Evolutionary conservation across 495 filamentous ascomycete genomes (phyloP).

Genomic region (Hapsidospora chrysogenum): DNA sequence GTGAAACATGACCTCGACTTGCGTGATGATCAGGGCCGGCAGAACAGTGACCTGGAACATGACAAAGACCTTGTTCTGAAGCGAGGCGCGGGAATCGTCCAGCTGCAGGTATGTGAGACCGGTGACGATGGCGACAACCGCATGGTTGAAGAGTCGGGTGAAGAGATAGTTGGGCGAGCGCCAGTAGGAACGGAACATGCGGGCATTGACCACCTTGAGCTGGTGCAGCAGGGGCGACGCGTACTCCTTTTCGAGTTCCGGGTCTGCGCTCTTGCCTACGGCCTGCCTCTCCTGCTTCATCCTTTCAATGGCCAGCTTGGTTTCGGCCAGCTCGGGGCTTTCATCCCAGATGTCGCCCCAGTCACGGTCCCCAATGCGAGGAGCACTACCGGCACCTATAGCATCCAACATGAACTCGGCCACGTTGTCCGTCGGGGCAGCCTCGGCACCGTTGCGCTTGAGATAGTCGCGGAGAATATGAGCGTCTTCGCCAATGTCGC

Average conservation of each 20-base stretch:
- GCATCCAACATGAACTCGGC: conserved; percentile 84
- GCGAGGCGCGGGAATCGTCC: conserved; percentile 44
- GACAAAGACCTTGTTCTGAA: conserved; percentile 70
- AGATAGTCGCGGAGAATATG: conserved; percentile 27
- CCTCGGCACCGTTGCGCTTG: conserved; percentile 35
- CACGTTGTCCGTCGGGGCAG: conserved; percentile 45
- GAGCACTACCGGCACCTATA: conserved; percentile 61
- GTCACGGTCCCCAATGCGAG: conserved; percentile 54
- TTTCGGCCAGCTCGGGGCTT: conserved; percentile 47
- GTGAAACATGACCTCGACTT: conserved; percentile 64
- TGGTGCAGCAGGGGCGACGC: conserved; percentile 61
- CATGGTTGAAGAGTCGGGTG: conserved; percentile 61
- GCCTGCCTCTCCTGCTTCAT: conserved; percentile 44
- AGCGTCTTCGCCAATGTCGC: conserved; percentile 35
- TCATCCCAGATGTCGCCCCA: conserved; percentile 70
- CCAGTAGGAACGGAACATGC: conserved; percentile 55
- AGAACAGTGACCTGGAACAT: conserved; percentile 70
- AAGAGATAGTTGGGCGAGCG: conserved; percentile 61
- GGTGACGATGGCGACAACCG: conserved; percentile 54
- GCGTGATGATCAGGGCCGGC: conserved; percentile 57
- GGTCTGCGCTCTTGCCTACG: conserved; percentile 23
- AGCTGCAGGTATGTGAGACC: conserved; percentile 58
- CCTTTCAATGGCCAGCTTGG: conserved; percentile 47
- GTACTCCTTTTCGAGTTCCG: conserved; percentile 44
- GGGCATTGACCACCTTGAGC: conserved; percentile 44